Conservation (phyloP, 306 rosid genomes). For the Glycine latifolia region DNA sequence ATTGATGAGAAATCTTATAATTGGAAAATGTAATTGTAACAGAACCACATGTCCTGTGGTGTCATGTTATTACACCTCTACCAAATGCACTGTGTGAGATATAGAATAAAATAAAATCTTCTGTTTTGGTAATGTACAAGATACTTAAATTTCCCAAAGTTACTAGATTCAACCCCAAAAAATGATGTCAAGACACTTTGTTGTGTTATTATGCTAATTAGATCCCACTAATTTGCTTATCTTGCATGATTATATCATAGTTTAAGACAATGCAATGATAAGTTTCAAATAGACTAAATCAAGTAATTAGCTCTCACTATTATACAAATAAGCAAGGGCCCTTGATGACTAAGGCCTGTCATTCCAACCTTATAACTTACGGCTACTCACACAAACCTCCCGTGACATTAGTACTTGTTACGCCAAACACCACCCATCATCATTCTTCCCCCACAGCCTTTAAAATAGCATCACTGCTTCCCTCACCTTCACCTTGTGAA, state of each 20-base stretch:
- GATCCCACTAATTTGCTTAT: slow-evolving; percentile 22
- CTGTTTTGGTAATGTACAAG: slow-evolving; percentile 10
- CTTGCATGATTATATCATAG: not conserved
- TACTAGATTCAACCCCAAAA: not conserved
- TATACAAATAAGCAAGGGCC: not conserved
- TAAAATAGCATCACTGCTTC: not conserved
- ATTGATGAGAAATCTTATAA: slow-evolving; percentile 1
- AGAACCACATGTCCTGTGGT: not conserved
- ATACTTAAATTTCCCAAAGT: not conserved
- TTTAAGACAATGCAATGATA: not conserved
- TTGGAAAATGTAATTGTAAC: not conserved
- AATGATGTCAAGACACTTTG: not conserved
- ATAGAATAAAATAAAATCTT: slow-evolving; percentile 24
- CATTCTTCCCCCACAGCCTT: not conserved
- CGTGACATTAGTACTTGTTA: not conserved
- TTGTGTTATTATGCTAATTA: not conserved
- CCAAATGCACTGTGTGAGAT: not conserved
- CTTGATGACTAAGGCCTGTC: not conserved
- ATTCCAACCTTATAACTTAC: not conserved
- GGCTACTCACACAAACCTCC: not conserved
- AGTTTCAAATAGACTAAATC: slow-evolving; percentile 13
- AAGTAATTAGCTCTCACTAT: not conserved
- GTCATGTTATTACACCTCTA: slow-evolving; percentile 2
- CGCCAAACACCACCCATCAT: not conserved
- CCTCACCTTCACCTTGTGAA: too few species aligned